Evolutionary conservation across 2,329 filamentous ascomycete species (phyloP).

Genomic region (Ascochyta fabae): DNA sequence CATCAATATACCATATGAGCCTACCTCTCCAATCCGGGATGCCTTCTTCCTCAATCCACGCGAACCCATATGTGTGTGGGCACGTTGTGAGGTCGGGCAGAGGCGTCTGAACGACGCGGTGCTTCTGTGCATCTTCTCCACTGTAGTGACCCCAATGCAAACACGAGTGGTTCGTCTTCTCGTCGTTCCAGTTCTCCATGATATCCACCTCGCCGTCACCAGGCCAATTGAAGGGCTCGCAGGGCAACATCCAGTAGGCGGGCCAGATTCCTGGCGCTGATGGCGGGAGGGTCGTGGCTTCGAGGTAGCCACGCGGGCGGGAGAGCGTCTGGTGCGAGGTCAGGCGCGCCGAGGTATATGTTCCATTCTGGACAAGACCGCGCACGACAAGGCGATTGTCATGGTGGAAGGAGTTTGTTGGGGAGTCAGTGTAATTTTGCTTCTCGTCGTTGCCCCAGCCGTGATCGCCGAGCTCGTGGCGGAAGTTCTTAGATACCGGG

Average conservation of each 20-base stretch:
- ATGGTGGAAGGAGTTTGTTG: conserved; percentile 61
- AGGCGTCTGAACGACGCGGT: conserved; percentile 61
- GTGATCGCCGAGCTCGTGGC: conserved; percentile 63
- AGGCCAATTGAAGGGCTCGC: conserved; percentile 65
- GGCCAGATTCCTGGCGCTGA: conserved; percentile 66
- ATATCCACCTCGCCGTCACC: conserved; percentile 67
- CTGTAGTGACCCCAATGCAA: conserved; percentile 65
- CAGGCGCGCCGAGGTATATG: conserved; percentile 63
- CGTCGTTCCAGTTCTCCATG: conserved; percentile 67
- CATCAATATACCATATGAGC: conserved; percentile 67
- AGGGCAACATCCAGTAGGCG: conserved; percentile 66
- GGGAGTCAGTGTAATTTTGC: conserved; percentile 61
- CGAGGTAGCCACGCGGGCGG: conserved; percentile 60
- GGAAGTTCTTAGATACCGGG: conserved; percentile 60
- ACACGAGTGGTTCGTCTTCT: conserved; percentile 62
- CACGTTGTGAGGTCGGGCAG: conserved; percentile 57
- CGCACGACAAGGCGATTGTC: conserved; percentile 61
- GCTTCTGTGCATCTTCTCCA: conserved; percentile 63
- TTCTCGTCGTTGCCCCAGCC: conserved; percentile 69
- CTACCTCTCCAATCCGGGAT: conserved; percentile 53
- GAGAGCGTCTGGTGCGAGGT: conserved; percentile 60
- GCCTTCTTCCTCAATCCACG: conserved; percentile 60
- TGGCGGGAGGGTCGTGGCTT: conserved; percentile 59
- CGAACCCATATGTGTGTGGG: conserved; percentile 62
- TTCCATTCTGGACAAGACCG: conserved; percentile 53